A percentile compares a stretch with the other conserved stretches of the same genome.
These are phyloP conservation scores for Rubia tinctorum DNA, from an alignment of 305 asterid genomes.

Conservation along the genomic window DNA sequence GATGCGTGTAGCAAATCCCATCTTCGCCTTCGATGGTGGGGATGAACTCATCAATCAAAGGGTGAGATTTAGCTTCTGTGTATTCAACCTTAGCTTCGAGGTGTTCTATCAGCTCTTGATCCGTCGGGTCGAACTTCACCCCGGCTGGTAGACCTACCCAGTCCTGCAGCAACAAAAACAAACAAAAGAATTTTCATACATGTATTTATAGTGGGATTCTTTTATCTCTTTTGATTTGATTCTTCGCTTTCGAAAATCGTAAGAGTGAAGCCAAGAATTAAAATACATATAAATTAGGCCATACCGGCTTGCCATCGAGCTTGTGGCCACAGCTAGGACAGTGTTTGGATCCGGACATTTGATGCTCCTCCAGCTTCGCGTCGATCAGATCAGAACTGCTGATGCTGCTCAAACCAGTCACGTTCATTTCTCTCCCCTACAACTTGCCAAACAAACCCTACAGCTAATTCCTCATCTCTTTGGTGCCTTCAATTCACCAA, in stretches of 20 bases:
- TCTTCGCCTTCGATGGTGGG: constrained; percentile 99
- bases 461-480: background rate
- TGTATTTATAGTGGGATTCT: constrained; percentile 9
- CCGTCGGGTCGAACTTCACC: constrained; percentile 98
- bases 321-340: constrained; percentile 99
- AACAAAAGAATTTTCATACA: background rate
- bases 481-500: background rate
- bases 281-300: background rate
- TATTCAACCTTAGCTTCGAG: constrained; percentile 86
- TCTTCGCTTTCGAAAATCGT: constrained; percentile 35
- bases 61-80: constrained; percentile 83
- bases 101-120: constrained; percentile 95
- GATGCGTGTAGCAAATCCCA: constrained; percentile 99
- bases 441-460: background rate
- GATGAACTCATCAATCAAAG: constrained; percentile 94
- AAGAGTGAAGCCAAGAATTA: constrained; percentile 41
- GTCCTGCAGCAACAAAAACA: constrained; percentile 42
- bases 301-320: constrained; percentile 92
- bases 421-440: constrained; percentile 41
- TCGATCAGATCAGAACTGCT: constrained; percentile 94
- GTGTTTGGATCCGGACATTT: constrained; percentile 86
- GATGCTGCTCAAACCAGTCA: constrained; percentile 52
- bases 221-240: constrained; percentile 10
- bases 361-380: constrained; percentile 97
- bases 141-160: constrained; percentile 99